Conservation (phyloP, 2,329 filamentous ascomycete genomes). For the Dothideomycetes sp. region DNA sequence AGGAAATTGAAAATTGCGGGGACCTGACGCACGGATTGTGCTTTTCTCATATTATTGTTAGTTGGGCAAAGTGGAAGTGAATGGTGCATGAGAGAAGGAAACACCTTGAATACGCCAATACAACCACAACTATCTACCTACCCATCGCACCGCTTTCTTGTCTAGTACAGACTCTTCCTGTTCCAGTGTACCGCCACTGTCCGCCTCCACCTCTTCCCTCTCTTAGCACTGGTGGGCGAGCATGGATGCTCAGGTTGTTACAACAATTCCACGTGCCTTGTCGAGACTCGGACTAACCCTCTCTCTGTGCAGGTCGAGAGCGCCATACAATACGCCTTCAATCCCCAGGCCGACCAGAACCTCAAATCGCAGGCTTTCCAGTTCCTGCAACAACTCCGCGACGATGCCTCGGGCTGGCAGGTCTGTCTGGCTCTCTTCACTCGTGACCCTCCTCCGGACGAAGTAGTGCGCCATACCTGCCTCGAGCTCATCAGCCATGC, state of each 20-base stretch:
- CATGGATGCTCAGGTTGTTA: slow-evolving; percentile 16
- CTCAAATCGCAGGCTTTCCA: slow-evolving; percentile 77
- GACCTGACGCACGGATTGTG: too few species aligned
- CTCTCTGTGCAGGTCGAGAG: slow-evolving; percentile 63
- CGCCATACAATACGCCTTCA: slow-evolving; percentile 89
- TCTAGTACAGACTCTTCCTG: not conserved
- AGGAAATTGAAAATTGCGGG: too few species aligned
- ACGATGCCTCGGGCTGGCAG: slow-evolving; percentile 82
- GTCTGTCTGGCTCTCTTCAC: slow-evolving; percentile 80
- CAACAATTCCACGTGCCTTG: not conserved
- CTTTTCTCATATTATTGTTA: too few species aligned
- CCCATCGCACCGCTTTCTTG: too few species aligned
- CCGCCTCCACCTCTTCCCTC: not conserved
- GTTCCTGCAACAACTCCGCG: slow-evolving; percentile 66
- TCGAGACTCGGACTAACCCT: not conserved
- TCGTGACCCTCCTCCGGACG: slow-evolving; percentile 62
- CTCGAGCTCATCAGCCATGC: slow-evolving; percentile 92
- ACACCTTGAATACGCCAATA: too few species aligned
- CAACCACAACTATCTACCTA: too few species aligned
- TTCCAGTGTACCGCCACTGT: slow-evolving; percentile 8
- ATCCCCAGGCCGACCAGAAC: slow-evolving; percentile 63
- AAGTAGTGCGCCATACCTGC: slow-evolving; percentile 79
- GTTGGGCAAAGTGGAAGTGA: too few species aligned
- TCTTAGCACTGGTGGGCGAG: slow-evolving; percentile 8
- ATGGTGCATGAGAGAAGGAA: too few species aligned